phyloP scores from a whole-genome alignment of 768 basidiomycete species.

The Kwoniella botswanensis region DNA sequence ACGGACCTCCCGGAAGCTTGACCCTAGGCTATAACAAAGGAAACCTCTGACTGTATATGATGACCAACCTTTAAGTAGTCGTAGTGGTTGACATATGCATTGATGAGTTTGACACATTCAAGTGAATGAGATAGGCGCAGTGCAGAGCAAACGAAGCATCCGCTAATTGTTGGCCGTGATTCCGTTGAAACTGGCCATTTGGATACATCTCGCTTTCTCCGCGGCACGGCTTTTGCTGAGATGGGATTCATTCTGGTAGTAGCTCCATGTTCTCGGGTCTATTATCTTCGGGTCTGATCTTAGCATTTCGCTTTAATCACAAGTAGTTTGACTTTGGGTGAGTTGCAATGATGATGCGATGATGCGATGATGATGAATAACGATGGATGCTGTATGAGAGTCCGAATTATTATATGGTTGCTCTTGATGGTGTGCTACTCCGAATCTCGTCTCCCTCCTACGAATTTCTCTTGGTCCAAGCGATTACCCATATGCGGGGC shows the following conservation, averaged over 20 bases:
- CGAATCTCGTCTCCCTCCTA: background rate
- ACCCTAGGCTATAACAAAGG: background rate
- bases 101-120: background rate
- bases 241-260: too few relatives aligned
- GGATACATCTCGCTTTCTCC: too few relatives aligned
- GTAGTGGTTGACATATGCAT: background rate
- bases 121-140: too few relatives aligned
- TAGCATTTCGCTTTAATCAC: too few relatives aligned
- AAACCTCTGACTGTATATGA: background rate
- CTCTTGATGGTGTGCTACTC: conserved; percentile 7
- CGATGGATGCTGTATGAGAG: background rate
- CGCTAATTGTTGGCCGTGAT: too few relatives aligned
- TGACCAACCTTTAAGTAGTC: background rate
- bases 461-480: background rate
- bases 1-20: background rate
- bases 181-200: too few relatives aligned
- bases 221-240: too few relatives aligned
- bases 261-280: too few relatives aligned
- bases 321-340: too few relatives aligned
- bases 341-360: background rate
- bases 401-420: background rate
- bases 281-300: too few relatives aligned
- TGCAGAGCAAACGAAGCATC: too few relatives aligned
- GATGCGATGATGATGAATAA: background rate
- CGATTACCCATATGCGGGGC: background rate